phyloP scores from a whole-genome alignment of 1,284 basidiomycete genomes.

The Tremellales sp. region DNA sequence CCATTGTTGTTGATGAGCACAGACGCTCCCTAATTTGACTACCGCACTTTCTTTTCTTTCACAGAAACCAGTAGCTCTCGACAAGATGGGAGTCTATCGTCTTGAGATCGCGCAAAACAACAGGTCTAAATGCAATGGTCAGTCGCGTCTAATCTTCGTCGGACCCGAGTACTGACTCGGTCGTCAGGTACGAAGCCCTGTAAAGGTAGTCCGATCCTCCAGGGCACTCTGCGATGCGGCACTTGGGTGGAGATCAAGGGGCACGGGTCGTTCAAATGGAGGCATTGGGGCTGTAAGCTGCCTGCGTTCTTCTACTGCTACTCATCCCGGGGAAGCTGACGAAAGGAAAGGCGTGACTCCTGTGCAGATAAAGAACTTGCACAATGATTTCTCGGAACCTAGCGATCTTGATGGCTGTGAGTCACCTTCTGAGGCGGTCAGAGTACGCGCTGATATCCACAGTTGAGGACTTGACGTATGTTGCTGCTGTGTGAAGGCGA shows the following conservation, averaged over 20 bases:
- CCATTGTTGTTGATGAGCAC: too few species aligned
- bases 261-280: slow-evolving; percentile 61
- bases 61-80: too few species aligned
- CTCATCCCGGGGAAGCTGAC: slow-evolving; percentile 59
- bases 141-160: neutral
- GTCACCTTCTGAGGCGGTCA: neutral
- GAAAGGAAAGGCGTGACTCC: slow-evolving; percentile 65
- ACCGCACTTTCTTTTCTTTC: too few species aligned
- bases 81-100: slow-evolving; percentile 55
- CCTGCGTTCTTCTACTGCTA: slow-evolving; percentile 8
- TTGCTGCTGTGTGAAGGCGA: neutral
- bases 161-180: neutral
- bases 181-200: slow-evolving; percentile 60
- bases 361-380: slow-evolving; percentile 68
- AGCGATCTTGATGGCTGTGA: slow-evolving; percentile 52
- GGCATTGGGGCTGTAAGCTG: slow-evolving; percentile 37
- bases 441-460: neutral
- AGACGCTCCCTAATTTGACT: too few species aligned
- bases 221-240: slow-evolving; percentile 70
- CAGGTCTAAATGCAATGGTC: slow-evolving; percentile 79
- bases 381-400: slow-evolving; percentile 58
- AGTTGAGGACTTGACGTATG: neutral
- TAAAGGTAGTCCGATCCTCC: slow-evolving; percentile 65
- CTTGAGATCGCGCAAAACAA: slow-evolving; percentile 56
- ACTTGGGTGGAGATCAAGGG: slow-evolving; percentile 73